Base-by-base conservation (phyloP, 2,329 filamentous ascomycete genomes). In the Exophiala sp. region DNA sequence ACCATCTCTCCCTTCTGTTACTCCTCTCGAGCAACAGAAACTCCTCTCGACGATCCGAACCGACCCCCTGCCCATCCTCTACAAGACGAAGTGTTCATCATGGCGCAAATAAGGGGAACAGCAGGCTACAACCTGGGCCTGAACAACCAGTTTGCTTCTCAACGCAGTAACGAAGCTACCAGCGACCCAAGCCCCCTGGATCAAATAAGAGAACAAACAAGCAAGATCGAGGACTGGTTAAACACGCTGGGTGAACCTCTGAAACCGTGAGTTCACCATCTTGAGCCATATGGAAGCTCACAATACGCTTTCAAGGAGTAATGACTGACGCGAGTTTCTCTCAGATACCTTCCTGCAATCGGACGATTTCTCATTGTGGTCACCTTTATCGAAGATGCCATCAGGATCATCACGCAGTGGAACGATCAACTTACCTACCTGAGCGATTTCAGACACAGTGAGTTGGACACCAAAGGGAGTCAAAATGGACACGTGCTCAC, bases 361-460 rank as follows among this genome's bases (percentile, higher is more conserved):
- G 94, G 94, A 63, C 89, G 94, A 63, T 97, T 97, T 74, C 76
- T 99, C 64, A 99, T 99, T 65, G 94, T 99, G 52, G 94, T 97
- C 50, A 99, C 94, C 59, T 99, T 99, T 76, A 80, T 99, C 65
- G 94, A 99, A 75, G 94, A 99, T 78, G 90, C 91, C 46, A 78
- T 99, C 59, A 85, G 94, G 70, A 99, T 99, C 74, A 79, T 97
- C 65, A 99, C 94, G 64, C 94, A 99, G 84, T 99, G 94, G 91
- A 85, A 71, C 69, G 94, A 97, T 71, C 94, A 99, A 78, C 82
- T 99, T 57, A 79, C 88, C 57, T 99, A 97, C 72, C 84, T 99
- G 50, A 86, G 88, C 71, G 89, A 96, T 66, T 97, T 95, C 79
- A 53, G 51, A 52, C 54, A 57, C 45, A 56, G 52, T 50, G 49